Conservation (phyloP, 129 eudicot species). For the Deinandra increscens region DNA sequence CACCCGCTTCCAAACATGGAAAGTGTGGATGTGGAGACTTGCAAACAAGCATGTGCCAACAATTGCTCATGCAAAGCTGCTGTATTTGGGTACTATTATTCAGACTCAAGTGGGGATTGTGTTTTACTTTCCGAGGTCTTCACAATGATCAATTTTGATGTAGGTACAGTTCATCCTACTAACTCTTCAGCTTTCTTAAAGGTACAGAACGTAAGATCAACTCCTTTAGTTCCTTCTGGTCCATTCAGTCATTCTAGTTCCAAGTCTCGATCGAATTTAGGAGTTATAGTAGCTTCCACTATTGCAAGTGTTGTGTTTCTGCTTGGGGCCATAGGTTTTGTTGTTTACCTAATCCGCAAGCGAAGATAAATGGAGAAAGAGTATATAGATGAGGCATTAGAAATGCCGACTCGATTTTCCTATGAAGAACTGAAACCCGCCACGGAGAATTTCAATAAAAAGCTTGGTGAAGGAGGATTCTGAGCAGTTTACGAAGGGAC, state of each 20-base stretch:
- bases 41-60: too few relatives aligned
- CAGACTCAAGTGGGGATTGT: not conserved
- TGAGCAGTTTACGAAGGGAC: too few relatives aligned
- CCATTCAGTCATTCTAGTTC: too few relatives aligned
- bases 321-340: not conserved
- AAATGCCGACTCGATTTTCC: too few relatives aligned
- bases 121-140: not conserved
- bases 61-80: slow-evolving; percentile 1
- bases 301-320: slow-evolving; percentile 7
- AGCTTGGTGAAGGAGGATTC: too few relatives aligned
- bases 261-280: not conserved
- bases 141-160: not conserved
- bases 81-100: not conserved
- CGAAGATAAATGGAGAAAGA: too few relatives aligned
- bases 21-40: slow-evolving; percentile 21
- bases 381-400: too few relatives aligned
- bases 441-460: too few relatives aligned
- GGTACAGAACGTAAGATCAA: slow-evolving; percentile 25
- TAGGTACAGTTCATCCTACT: too few relatives aligned
- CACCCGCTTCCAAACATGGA: not conserved
- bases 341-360: not conserved
- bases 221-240: too few relatives aligned
- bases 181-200: slow-evolving; percentile 28
- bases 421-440: too few relatives aligned
- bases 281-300: not conserved